Percentiles rank a stretch among this genome's conserved stretches.
phyloP scores from a whole-genome alignment of 257 asterid genomes.

The Solanum appendiculatum region DNA sequence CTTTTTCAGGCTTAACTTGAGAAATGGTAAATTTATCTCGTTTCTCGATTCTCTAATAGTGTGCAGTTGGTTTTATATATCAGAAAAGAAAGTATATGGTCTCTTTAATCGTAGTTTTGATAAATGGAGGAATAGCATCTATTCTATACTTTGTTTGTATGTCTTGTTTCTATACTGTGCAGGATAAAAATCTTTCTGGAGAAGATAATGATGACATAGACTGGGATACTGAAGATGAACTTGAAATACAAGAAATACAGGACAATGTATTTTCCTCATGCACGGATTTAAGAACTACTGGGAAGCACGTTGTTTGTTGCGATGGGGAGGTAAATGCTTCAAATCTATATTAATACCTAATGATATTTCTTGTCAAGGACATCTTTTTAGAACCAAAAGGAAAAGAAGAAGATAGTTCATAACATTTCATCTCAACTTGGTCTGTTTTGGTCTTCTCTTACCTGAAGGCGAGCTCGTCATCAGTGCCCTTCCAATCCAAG shows the following conservation, averaged over 20 bases:
- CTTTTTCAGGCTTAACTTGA: background rate
- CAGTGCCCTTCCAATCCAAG: constrained; percentile 8
- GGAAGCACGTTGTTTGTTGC: background rate
- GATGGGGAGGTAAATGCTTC: constrained; percentile 3
- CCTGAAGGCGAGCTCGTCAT: constrained; percentile 18
- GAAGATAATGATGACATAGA: constrained; percentile 17
- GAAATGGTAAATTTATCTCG: background rate
- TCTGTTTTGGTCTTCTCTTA: background rate
- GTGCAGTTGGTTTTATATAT: background rate
- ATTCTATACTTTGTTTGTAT: background rate
- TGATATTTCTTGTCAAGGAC: background rate
- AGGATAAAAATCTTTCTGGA: constrained; percentile 14
- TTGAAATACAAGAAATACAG: constrained; percentile 13
- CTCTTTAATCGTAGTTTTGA: background rate
- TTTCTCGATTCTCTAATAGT: background rate
- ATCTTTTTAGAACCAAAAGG: background rate
- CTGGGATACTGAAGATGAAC: constrained; percentile 37
- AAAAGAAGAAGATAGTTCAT: background rate
- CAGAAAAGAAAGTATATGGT: background rate
- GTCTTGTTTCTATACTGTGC: background rate
- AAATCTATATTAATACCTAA: background rate
- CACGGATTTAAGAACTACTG: background rate
- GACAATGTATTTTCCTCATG: background rate
- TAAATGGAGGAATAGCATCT: background rate
- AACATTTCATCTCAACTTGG: background rate